phyloP scores from a whole-genome alignment of 345 rosid genomes.

The Murraya koenigii region DNA sequence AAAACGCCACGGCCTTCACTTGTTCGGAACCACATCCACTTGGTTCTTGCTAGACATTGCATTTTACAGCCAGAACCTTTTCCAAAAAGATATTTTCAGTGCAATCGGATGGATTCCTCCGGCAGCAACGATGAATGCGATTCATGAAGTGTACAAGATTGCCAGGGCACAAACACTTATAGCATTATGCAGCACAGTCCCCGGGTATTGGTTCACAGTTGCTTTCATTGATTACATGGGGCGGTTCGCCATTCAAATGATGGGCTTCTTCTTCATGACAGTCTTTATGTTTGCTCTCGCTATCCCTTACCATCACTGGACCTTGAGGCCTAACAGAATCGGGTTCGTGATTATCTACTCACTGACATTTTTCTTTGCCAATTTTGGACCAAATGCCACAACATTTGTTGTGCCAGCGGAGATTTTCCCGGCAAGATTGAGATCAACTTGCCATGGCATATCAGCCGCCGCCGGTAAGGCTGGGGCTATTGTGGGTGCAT shows the following conservation, averaged over 20 bases:
- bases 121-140: slow-evolving; percentile 61
- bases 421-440: slow-evolving; percentile 72
- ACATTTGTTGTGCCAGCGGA: slow-evolving; percentile 78
- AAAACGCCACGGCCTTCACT: slow-evolving; percentile 50
- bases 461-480: slow-evolving; percentile 70
- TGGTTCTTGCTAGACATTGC: slow-evolving; percentile 82
- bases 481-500: slow-evolving; percentile 71
- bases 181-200: slow-evolving; percentile 71
- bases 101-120: slow-evolving; percentile 75
- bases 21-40: slow-evolving; percentile 56
- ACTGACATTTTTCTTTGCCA: slow-evolving; percentile 70
- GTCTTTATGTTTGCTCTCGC: slow-evolving; percentile 58
- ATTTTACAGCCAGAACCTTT: slow-evolving; percentile 69
- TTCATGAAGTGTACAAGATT: slow-evolving; percentile 58
- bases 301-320: slow-evolving; percentile 75
- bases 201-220: slow-evolving; percentile 67
- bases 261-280: slow-evolving; percentile 67
- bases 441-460: slow-evolving; percentile 84
- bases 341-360: slow-evolving; percentile 62
- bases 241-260: slow-evolving; percentile 45
- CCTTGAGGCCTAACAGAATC: slow-evolving; percentile 36
- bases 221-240: slow-evolving; percentile 45
- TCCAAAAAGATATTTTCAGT: slow-evolving; percentile 71
- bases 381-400: slow-evolving; percentile 81
- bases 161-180: slow-evolving; percentile 61